Evolutionary conservation across 2,329 filamentous ascomycete species (phyloP).

Genomic region (Fusarium nanum): DNA sequence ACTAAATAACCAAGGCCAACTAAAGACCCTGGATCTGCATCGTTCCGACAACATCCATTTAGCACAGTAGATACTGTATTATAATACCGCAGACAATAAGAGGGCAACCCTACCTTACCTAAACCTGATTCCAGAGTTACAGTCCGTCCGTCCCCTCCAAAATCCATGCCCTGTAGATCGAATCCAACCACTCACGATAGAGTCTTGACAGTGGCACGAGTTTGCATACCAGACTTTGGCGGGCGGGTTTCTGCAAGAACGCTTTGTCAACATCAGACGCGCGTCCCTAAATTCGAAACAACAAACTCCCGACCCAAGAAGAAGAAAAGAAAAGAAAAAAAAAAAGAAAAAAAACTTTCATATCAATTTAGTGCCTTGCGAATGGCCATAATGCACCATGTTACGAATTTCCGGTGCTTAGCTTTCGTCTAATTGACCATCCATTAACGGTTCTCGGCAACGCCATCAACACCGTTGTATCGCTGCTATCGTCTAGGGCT

Average conservation of each 20-base stretch:
- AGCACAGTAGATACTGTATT: background rate
- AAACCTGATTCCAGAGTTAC: constrained; percentile 14
- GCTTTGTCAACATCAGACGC: constrained; percentile 33
- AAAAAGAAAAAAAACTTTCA: constrained; percentile 3
- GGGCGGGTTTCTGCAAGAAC: constrained; percentile 24
- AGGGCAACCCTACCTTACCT: constrained; percentile 4
- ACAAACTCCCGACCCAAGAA: constrained; percentile 21
- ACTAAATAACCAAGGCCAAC: background rate
- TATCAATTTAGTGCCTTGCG: constrained; percentile 11
- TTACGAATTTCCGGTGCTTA: constrained; percentile 1
- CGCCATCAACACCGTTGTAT: constrained; percentile 3
- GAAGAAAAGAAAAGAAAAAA: background rate
- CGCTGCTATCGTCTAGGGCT: background rate
- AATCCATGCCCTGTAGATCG: constrained; percentile 16
- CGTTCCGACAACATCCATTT: background rate
- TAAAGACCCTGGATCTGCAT: constrained; percentile 3
- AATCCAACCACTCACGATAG: constrained; percentile 25
- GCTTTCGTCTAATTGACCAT: constrained; percentile 12
- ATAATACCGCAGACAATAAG: background rate
- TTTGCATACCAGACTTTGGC: constrained; percentile 41
- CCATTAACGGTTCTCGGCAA: constrained; percentile 10
- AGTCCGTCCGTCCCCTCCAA: constrained; percentile 1
- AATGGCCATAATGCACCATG: background rate
- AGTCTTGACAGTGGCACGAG: constrained; percentile 35
- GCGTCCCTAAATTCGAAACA: constrained; percentile 40